A percentile compares a stretch with the other conserved stretches of the same genome.
Evolutionary conservation across 495 filamentous ascomycete genomes (phyloP).

Genomic region (Hyaloscypha bicolor): DNA sequence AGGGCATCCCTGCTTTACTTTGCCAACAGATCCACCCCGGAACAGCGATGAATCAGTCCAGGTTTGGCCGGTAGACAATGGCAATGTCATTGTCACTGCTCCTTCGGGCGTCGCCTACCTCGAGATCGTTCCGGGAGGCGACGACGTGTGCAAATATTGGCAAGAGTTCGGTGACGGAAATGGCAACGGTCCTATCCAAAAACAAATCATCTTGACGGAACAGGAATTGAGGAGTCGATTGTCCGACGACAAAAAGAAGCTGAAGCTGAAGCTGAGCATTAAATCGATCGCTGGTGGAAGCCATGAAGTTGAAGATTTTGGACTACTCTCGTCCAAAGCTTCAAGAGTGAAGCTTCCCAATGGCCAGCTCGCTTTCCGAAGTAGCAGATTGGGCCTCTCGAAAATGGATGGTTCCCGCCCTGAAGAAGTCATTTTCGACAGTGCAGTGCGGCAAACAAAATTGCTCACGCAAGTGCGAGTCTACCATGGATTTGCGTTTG

Average conservation of each 20-base stretch:
- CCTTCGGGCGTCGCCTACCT: slow-evolving; percentile 78
- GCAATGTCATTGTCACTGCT: slow-evolving; percentile 78
- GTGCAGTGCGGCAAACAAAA: slow-evolving; percentile 66
- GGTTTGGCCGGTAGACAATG: slow-evolving; percentile 83
- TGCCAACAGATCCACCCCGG: slow-evolving; percentile 71
- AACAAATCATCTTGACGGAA: slow-evolving; percentile 73
- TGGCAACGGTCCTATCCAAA: slow-evolving; percentile 58
- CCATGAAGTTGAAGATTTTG: slow-evolving; percentile 73
- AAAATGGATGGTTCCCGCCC: slow-evolving; percentile 71
- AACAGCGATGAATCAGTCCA: slow-evolving; percentile 78
- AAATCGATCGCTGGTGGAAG: slow-evolving; percentile 74
- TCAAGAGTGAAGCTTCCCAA: slow-evolving; percentile 75
- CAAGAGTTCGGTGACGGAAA: slow-evolving; percentile 74
- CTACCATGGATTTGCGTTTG: slow-evolving; percentile 76
- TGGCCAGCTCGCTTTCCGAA: slow-evolving; percentile 72
- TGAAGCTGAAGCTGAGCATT: slow-evolving; percentile 68
- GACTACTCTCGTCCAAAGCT: slow-evolving; percentile 65
- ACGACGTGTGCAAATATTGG: slow-evolving; percentile 73
- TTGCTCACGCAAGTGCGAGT: slow-evolving; percentile 74
- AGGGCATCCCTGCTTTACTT: slow-evolving; percentile 85
- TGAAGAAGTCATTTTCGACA: slow-evolving; percentile 75
- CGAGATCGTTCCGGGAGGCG: slow-evolving; percentile 76
- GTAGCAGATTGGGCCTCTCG: slow-evolving; percentile 75
- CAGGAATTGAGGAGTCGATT: slow-evolving; percentile 70
- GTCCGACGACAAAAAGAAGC: slow-evolving; percentile 70